A percentile compares a stretch with the other conserved stretches of the same genome.
Evolutionary conservation across 306 rosid genomes (phyloP).

Genomic region (Delonix regia): DNA sequence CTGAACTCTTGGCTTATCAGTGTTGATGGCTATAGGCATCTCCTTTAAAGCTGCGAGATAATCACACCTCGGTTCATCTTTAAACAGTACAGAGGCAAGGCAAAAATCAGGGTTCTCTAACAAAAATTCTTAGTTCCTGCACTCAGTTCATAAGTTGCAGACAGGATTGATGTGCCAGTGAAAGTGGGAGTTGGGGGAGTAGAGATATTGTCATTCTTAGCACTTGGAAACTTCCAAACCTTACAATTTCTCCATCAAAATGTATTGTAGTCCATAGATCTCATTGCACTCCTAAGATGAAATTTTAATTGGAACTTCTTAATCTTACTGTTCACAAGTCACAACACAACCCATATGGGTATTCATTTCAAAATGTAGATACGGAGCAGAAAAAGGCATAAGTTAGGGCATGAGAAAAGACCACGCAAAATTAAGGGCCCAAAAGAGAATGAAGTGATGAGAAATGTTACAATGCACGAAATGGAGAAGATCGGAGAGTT

Average conservation of each 20-base stretch:
- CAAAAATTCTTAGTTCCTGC: neutral
- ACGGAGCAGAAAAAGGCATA: neutral
- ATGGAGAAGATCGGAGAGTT: conserved; percentile 59
- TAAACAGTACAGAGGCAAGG: neutral
- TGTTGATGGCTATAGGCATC: conserved; percentile 87
- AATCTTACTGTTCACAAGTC: neutral
- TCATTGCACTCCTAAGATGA: neutral
- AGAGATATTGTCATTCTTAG: neutral
- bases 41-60: conserved; percentile 63
- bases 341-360: neutral
- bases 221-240: neutral
- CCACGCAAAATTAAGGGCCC: neutral
- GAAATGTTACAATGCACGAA: conserved; percentile 59
- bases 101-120: neutral
- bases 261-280: neutral
- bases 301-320: neutral
- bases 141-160: neutral
- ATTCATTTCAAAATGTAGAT: neutral
- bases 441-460: neutral
- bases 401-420: neutral
- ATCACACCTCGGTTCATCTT: neutral
- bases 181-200: neutral
- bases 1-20: conserved; percentile 75
- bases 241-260: neutral
- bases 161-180: neutral